Percentiles rank a stretch among this genome's conserved stretches.
These are phyloP conservation scores for Sophora flavescens DNA, from an alignment of 306 rosid species.

Conservation along the genomic window DNA sequence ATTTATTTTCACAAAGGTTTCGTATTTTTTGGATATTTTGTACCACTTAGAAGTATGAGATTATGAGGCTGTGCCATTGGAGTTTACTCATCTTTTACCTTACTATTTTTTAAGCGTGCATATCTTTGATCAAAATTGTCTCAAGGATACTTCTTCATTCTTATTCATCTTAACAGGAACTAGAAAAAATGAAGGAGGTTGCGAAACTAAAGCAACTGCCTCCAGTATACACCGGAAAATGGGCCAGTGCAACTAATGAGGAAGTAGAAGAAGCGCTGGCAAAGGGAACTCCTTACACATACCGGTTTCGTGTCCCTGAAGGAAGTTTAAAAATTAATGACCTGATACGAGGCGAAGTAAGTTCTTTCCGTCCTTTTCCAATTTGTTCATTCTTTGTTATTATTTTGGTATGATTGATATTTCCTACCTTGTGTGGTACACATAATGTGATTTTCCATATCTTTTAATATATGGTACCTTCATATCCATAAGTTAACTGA, in stretches of 20 bases:
- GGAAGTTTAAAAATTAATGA: conserved; percentile 89
- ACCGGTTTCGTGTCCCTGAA: conserved; percentile 84
- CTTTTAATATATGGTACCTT: conserved; percentile 5
- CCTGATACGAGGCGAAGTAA: conserved; percentile 89
- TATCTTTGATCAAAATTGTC: neutral
- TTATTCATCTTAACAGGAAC: conserved; percentile 63
- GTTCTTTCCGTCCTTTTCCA: conserved; percentile 37
- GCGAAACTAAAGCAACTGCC: conserved; percentile 82
- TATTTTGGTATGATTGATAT: conserved; percentile 21
- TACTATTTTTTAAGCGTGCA: conserved; percentile 24
- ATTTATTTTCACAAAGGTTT: neutral
- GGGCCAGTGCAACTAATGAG: conserved; percentile 73
- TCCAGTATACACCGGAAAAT: conserved; percentile 89
- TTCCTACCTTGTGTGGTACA: neutral
- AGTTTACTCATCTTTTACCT: conserved; percentile 8
- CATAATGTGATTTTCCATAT: conserved; percentile 12
- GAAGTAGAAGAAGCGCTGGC: conserved; percentile 77
- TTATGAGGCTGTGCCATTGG: conserved; percentile 6
- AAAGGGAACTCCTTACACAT: conserved; percentile 80
- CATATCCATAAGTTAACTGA: conserved; percentile 12
- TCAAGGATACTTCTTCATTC: conserved; percentile 11
- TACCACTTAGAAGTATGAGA: conserved; percentile 2
- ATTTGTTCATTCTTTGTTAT: neutral
- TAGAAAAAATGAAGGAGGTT: conserved; percentile 92
- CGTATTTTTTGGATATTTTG: neutral